These are phyloP conservation scores for Ligustrum vulgare DNA, from an alignment of 257 asterid genomes.

Conservation along the genomic window DNA sequence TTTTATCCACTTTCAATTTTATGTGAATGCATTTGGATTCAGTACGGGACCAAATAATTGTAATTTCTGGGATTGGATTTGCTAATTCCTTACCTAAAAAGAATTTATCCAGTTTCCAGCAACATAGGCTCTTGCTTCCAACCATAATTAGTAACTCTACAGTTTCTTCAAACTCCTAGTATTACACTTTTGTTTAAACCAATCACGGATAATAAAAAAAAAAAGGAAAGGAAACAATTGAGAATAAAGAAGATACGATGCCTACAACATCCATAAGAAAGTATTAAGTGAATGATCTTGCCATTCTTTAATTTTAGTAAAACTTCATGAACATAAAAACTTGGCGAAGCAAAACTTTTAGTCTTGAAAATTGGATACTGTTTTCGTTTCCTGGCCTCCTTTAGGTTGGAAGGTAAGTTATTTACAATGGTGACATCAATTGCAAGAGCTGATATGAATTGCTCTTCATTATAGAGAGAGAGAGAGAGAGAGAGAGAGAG, in stretches of 20 bases:
- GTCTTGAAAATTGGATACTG: conserved; percentile 68
- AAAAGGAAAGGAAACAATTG: conserved; percentile 10
- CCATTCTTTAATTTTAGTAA: conserved; percentile 65
- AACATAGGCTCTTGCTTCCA: background rate
- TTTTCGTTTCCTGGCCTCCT: conserved; percentile 69
- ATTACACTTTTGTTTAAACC: background rate
- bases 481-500: no score
- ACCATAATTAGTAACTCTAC: background rate
- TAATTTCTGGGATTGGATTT: background rate
- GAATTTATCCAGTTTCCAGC: background rate
- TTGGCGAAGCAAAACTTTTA: conserved; percentile 57
- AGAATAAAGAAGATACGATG: background rate
- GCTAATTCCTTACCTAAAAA: background rate
- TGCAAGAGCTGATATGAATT: conserved; percentile 72
- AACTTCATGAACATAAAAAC: conserved; percentile 61
- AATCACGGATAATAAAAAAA: background rate
- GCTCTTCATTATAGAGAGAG: conserved; percentile 76
- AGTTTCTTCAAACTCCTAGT: background rate
- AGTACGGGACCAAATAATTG: background rate
- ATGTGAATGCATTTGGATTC: background rate
- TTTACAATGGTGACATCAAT: conserved; percentile 78
- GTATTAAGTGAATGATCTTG: conserved; percentile 70
- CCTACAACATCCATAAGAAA: conserved; percentile 84
- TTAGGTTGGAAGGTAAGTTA: conserved; percentile 60
- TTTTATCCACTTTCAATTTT: background rate